Evolutionary conservation across 179 eudicot species (phyloP), one percentile per base, ranked within the genome.

Genomic region (Silene noctiflora): DNA sequence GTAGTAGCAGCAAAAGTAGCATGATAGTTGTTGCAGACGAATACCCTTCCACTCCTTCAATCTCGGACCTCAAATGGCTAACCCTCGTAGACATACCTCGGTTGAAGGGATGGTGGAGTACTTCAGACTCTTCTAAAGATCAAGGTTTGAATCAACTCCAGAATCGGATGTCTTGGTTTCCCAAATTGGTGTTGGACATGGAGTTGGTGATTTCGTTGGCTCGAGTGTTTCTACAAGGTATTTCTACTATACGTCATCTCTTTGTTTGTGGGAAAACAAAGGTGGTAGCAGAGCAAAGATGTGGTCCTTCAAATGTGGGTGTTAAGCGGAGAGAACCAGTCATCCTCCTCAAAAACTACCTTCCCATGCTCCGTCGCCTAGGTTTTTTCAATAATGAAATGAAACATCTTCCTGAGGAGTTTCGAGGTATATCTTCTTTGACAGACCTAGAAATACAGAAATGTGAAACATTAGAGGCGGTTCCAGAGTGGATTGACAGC

Each of bases 401-500:
- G 3, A 35, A 62, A 8, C 17, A 2, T 19, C 20, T 71, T 14
- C 65, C 65, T 8, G 24, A 71, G 25, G 71, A 48, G 71, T 61
- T 71, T 63, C 64, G 24, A 21, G 19, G 51, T 4, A n/a, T 29
- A 17, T 63, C 76, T 1, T 20, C 42, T n/a, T 20, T 77, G 6
- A 33, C 48, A 77, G 0, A 6, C 0, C 63, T 77, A 14, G 4
- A 0, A 0, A 1, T 1, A 29, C 4, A 46, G 1, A 0, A 4
- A 13, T 46, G 71, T 64, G 1, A 20, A 29, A 11, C 62, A 5
- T 8, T 77, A 5, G 33, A 33, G 13, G 72, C 8, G 33, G 4
- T 78, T 4, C 77, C 73, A 73, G 60, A 72, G 29, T 73, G 77
- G 77, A 78, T 78, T 55, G 77, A 24, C 48, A 72, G 29, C n/a